phyloP scores from a whole-genome alignment of 192 early-diverging fungal species.

The Gaertneriomyces semiglobifer region DNA sequence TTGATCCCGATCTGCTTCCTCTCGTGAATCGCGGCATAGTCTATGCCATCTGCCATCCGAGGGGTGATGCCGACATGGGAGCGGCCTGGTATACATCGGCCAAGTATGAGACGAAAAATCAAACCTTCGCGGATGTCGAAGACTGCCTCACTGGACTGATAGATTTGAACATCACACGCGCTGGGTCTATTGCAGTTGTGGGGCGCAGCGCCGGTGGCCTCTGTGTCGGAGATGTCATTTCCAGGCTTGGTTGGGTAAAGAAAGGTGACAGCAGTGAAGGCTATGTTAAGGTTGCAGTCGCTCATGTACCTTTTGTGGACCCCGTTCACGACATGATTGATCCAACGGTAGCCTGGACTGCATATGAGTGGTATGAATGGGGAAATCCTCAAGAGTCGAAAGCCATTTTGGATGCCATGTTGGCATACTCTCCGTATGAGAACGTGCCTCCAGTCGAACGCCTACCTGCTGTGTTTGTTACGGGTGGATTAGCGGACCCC shows the following conservation, averaged over 20 bases:
- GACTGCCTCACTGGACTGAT: slow-evolving; percentile 35
- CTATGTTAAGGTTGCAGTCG: slow-evolving; percentile 31
- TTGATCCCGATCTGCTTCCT: slow-evolving; percentile 24
- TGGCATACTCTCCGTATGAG: slow-evolving; percentile 42
- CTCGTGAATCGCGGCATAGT: slow-evolving; percentile 32
- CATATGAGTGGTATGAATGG: slow-evolving; percentile 47
- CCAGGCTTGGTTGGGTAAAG: slow-evolving; percentile 13
- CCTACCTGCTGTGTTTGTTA: slow-evolving; percentile 24
- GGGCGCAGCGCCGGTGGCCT: slow-evolving; percentile 49
- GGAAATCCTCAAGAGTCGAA: slow-evolving; percentile 33
- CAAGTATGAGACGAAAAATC: slow-evolving; percentile 35
- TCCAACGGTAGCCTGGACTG: slow-evolving; percentile 40
- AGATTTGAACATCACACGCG: background rate
- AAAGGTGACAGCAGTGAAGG: slow-evolving; percentile 3
- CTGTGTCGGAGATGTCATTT: slow-evolving; percentile 32
- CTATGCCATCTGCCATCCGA: slow-evolving; percentile 44
- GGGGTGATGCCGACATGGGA: slow-evolving; percentile 46
- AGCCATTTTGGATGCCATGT: slow-evolving; percentile 38
- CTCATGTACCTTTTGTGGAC: slow-evolving; percentile 49
- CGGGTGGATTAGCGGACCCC: slow-evolving; percentile 72
- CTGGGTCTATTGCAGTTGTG: slow-evolving; percentile 24
- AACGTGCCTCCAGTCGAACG: slow-evolving; percentile 14
- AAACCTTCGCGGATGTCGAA: slow-evolving; percentile 39
- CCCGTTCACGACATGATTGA: slow-evolving; percentile 43
- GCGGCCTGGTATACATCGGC: slow-evolving; percentile 37